Percentiles rank a stretch among this genome's conserved stretches.
These are phyloP conservation scores for Neurospora cerealis DNA, from an alignment of 495 filamentous ascomycete species.

Conservation along the genomic window DNA sequence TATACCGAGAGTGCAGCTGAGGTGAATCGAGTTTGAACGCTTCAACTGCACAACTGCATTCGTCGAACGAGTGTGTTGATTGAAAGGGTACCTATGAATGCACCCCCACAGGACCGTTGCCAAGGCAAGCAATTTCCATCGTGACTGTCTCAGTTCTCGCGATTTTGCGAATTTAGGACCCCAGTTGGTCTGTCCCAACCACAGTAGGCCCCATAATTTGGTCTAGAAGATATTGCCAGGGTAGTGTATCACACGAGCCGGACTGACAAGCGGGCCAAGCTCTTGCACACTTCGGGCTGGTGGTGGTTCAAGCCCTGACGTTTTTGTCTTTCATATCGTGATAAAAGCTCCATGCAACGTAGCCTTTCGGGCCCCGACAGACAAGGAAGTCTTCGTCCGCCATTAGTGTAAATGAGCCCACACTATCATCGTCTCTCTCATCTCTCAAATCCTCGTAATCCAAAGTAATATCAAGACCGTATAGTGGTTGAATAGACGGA, in stretches of 20 bases:
- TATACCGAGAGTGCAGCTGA: not conserved
- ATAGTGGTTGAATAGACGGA: not conserved
- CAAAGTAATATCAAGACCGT: not conserved
- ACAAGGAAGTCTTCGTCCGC: conserved; percentile 6
- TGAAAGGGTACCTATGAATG: not conserved
- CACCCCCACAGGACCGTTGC: not conserved
- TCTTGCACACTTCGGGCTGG: not conserved
- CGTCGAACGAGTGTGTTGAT: not conserved
- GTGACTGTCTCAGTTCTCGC: not conserved
- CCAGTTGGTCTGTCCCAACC: not conserved
- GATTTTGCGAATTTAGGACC: not conserved
- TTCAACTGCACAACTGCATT: not conserved
- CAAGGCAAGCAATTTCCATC: not conserved
- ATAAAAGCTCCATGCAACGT: conserved; percentile 10
- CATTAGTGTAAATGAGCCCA: not conserved
- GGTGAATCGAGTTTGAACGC: not conserved
- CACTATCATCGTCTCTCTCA: no score
- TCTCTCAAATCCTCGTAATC: not conserved
- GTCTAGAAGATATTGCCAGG: not conserved
- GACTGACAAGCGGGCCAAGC: not conserved
- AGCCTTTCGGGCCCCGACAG: not conserved
- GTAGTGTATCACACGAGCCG: not conserved
- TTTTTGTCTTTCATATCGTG: not conserved
- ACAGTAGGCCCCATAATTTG: not conserved
- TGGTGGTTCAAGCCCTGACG: not conserved